A percentile compares a stretch with the other conserved stretches of the same genome.
phyloP scores from a whole-genome alignment of 2,329 filamentous ascomycete species.

The Juglanconis oblonga region DNA sequence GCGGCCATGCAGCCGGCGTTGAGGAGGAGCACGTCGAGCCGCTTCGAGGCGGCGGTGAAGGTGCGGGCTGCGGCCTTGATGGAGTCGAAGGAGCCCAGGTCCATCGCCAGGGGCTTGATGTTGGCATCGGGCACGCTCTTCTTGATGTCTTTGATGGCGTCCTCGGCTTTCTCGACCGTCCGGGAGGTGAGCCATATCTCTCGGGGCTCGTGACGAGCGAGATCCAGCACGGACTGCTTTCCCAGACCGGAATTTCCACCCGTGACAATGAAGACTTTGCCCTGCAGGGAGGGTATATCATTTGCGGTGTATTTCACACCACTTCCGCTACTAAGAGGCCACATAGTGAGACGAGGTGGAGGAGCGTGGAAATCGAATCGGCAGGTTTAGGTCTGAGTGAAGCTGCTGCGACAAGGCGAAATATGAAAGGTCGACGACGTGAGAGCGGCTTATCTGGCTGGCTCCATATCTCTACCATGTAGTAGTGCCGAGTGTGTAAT shows the following conservation, averaged over 20 bases:
- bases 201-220: slow-evolving; percentile 35
- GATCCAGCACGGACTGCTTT: slow-evolving; percentile 39
- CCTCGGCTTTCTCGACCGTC: slow-evolving; percentile 33
- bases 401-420: no score
- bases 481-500: no score
- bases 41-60: slow-evolving; percentile 28
- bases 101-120: slow-evolving; percentile 36
- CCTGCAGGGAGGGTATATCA: slow-evolving; percentile 37
- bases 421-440: no score
- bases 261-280: slow-evolving; percentile 45
- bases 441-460: no score
- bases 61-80: slow-evolving; percentile 37
- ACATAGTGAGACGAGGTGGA: not conserved
- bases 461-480: no score
- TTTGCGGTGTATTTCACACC: slow-evolving; percentile 22
- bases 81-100: slow-evolving; percentile 42
- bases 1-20: slow-evolving; percentile 45
- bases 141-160: slow-evolving; percentile 36
- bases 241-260: slow-evolving; percentile 50
- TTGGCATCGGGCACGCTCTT: slow-evolving; percentile 18
- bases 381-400: not conserved
- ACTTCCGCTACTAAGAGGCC: slow-evolving; percentile 13
- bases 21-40: slow-evolving; percentile 28
- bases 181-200: slow-evolving; percentile 32
- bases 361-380: not conserved